A percentile compares a stretch with the other conserved stretches of the same genome.
Conservation (phyloP, 1,284 basidiomycete species). For the Tilletia setariae region DNA sequence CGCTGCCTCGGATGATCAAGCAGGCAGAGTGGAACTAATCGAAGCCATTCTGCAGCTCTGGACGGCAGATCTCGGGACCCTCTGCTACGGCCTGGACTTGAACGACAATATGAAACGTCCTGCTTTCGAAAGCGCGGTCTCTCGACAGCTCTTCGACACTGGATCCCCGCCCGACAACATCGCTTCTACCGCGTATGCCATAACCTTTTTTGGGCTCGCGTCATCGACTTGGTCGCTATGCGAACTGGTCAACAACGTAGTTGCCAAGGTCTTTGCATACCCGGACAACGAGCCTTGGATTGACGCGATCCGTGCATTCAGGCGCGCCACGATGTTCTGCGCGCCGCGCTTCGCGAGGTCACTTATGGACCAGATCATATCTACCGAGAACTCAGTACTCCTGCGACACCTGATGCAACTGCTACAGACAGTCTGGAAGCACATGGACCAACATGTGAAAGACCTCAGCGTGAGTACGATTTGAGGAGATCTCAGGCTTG, state of each 20-base stretch:
- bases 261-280: conserved; percentile 1
- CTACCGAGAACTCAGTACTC: conserved; percentile 24
- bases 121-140: conserved; percentile 1
- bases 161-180: conserved; percentile 10
- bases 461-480: neutral
- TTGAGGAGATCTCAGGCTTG: neutral
- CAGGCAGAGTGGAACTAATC: conserved; percentile 32
- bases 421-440: conserved; percentile 25
- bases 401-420: conserved; percentile 38
- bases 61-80: conserved; percentile 33
- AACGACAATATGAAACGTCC: conserved; percentile 13
- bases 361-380: conserved; percentile 33
- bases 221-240: neutral
- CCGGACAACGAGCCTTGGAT: neutral
- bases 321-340: conserved; percentile 23
- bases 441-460: neutral
- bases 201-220: neutral
- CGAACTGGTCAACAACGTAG: neutral
- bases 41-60: conserved; percentile 43
- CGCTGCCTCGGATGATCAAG: conserved; percentile 31
- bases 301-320: neutral
- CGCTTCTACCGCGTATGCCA: neutral
- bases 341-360: conserved; percentile 29
- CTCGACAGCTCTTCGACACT: conserved; percentile 26
- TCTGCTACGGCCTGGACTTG: conserved; percentile 29